phyloP scores from a whole-genome alignment of 2,329 filamentous ascomycete species.

The Cladosporium sp. region DNA sequence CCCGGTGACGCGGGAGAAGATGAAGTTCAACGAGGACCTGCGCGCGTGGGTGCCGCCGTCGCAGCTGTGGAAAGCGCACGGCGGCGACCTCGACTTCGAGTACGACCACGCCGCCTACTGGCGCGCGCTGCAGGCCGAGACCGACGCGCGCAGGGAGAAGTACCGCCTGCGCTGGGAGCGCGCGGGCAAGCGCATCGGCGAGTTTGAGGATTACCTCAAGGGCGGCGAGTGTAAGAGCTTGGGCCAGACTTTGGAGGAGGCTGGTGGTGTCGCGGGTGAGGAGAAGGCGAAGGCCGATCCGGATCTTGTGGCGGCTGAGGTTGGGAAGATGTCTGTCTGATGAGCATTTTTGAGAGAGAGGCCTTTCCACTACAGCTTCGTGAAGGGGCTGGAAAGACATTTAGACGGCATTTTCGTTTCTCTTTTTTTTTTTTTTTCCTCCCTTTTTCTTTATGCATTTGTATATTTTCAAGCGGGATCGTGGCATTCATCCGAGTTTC shows the following conservation, averaged over 20 bases:
- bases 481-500: too few relatives aligned
- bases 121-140: constrained; percentile 74
- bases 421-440: too few relatives aligned
- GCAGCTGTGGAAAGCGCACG: constrained; percentile 76
- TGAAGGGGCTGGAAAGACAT: too few relatives aligned
- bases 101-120: constrained; percentile 90
- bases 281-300: constrained; percentile 10
- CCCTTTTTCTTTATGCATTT: too few relatives aligned
- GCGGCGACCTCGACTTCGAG: constrained; percentile 79
- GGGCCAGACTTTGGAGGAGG: constrained; percentile 19
- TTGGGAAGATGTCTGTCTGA: constrained; percentile 21
- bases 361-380: too few relatives aligned
- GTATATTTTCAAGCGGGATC: too few relatives aligned
- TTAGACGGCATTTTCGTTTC: too few relatives aligned
- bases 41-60: constrained; percentile 71
- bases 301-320: constrained; percentile 19
- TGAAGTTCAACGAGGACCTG: constrained; percentile 97
- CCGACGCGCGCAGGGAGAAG: constrained; percentile 59
- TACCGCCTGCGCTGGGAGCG: constrained; percentile 69
- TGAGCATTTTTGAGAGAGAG: not conserved
- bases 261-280: constrained; percentile 12
- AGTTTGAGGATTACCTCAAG: constrained; percentile 81
- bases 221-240: constrained; percentile 51
- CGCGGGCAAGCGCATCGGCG: constrained; percentile 76
- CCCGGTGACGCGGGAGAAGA: constrained; percentile 85